Conservation (phyloP, 2,329 filamentous ascomycete genomes). For the Ilyonectria destructans region DNA sequence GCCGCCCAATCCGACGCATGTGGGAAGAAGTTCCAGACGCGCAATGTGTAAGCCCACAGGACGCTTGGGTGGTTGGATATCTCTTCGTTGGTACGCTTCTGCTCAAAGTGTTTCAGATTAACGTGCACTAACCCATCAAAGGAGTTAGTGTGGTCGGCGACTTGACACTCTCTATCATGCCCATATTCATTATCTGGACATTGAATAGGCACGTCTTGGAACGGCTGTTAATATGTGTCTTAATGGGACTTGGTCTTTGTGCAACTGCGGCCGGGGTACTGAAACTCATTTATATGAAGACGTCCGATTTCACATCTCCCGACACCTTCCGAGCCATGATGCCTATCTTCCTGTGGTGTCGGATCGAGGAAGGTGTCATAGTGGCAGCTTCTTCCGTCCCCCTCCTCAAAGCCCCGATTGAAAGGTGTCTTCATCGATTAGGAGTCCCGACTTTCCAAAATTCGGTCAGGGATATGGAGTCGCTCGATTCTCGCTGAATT, state of each 20-base stretch:
- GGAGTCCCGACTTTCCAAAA: neutral
- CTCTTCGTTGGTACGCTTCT: neutral
- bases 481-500: too few relatives aligned
- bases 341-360: constrained; percentile 15
- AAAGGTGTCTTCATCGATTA: constrained; percentile 3
- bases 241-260: constrained; percentile 21
- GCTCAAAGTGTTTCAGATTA: neutral
- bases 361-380: constrained; percentile 17
- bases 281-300: constrained; percentile 18
- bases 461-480: too few relatives aligned
- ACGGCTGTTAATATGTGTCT: constrained; percentile 6
- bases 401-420: constrained; percentile 20
- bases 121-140: neutral
- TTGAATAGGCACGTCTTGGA: constrained; percentile 10
- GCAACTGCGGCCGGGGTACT: constrained; percentile 9
- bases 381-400: constrained; percentile 19
- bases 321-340: constrained; percentile 7
- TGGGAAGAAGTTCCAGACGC: neutral
- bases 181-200: constrained; percentile 20
- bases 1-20: neutral
- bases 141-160: constrained; percentile 14
- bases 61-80: constrained; percentile 12
- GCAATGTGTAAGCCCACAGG: neutral
- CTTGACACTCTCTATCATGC: constrained; percentile 10
- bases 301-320: constrained; percentile 9